These are phyloP conservation scores for Talaromyces islandicus DNA, from an alignment of 2,329 filamentous ascomycete genomes.

Conservation along the genomic window DNA sequence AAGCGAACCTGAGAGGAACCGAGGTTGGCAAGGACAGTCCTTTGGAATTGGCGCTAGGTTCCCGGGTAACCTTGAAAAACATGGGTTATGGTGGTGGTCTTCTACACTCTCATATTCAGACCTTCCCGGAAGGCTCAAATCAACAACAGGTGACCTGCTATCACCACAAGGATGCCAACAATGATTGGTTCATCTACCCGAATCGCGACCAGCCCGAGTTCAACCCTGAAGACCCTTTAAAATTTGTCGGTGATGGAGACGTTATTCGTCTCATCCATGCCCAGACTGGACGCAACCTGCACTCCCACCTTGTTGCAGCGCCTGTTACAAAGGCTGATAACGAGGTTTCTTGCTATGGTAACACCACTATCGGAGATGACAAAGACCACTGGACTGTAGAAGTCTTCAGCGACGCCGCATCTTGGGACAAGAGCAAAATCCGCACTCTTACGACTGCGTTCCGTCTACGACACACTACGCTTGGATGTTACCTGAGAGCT, in stretches of 20 bases:
- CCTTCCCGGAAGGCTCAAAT: constrained; percentile 83
- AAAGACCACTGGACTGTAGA: constrained; percentile 98
- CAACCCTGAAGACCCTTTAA: constrained; percentile 62
- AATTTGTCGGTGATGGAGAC: constrained; percentile 71
- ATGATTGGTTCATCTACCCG: constrained; percentile 99
- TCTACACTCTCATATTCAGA: constrained; percentile 93
- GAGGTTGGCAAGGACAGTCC: constrained; percentile 93
- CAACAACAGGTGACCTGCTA: constrained; percentile 99
- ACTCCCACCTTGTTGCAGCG: constrained; percentile 85
- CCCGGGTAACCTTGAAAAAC: constrained; percentile 90
- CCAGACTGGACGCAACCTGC: constrained; percentile 92
- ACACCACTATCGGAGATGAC: constrained; percentile 88
- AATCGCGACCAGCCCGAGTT: constrained; percentile 73
- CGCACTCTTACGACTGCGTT: constrained; percentile 92
- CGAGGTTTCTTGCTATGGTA: constrained; percentile 95
- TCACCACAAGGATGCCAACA: constrained; percentile 99
- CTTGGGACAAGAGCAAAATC: constrained; percentile 74
- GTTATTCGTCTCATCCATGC: constrained; percentile 84
- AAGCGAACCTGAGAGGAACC: constrained; percentile 89
- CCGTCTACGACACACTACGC: constrained; percentile 71
- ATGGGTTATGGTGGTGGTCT: constrained; percentile 98
- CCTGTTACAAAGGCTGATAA: constrained; percentile 83
- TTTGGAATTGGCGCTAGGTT: constrained; percentile 83
- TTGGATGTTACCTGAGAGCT: constrained; percentile 90
- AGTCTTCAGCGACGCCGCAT: constrained; percentile 83